These are phyloP conservation scores for Cryphonectria carpinicola DNA, from an alignment of 2,329 filamentous ascomycete genomes.

Conservation along the genomic window DNA sequence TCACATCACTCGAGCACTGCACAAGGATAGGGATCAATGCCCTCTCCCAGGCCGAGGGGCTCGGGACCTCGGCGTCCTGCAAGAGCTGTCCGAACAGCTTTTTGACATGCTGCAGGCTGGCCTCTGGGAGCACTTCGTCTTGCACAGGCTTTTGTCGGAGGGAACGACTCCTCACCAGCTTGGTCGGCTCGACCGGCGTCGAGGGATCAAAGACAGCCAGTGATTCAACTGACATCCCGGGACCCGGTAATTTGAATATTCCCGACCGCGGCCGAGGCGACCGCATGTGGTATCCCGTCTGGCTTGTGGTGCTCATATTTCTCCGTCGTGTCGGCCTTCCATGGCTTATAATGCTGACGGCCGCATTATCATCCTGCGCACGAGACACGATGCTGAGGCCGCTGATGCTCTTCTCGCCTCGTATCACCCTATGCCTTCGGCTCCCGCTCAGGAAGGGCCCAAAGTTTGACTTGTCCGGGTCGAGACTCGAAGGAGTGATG, in stretches of 20 bases:
- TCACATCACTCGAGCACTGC: slow-evolving; percentile 90
- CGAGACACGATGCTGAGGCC: slow-evolving; percentile 71
- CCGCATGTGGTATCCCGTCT: slow-evolving; percentile 66
- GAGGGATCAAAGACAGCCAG: slow-evolving; percentile 52
- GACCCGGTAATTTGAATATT: slow-evolving; percentile 43
- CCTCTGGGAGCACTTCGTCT: slow-evolving; percentile 82
- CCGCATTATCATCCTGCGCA: slow-evolving; percentile 67
- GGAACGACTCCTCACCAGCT: slow-evolving; percentile 77
- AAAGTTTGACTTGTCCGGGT: slow-evolving; percentile 75
- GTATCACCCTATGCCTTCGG: slow-evolving; percentile 74
- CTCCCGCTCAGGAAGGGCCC: slow-evolving; percentile 72
- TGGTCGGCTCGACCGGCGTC: slow-evolving; percentile 46
- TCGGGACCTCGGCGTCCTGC: slow-evolving; percentile 73
- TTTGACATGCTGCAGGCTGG: slow-evolving; percentile 86
- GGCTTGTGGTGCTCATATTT: slow-evolving; percentile 84
- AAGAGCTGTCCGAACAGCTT: slow-evolving; percentile 84
- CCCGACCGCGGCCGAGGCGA: slow-evolving; percentile 58
- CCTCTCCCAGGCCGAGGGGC: slow-evolving; percentile 81
- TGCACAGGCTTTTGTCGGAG: slow-evolving; percentile 76
- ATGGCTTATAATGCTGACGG: slow-evolving; percentile 61
- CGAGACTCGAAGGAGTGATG: slow-evolving; percentile 65
- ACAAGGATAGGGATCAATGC: slow-evolving; percentile 88
- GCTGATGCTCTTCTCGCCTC: slow-evolving; percentile 75
- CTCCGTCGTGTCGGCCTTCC: slow-evolving; percentile 70
- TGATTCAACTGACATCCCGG: slow-evolving; percentile 59